Conservation (phyloP, 768 basidiomycete genomes). For the Peribolospora kevripleyi region DNA sequence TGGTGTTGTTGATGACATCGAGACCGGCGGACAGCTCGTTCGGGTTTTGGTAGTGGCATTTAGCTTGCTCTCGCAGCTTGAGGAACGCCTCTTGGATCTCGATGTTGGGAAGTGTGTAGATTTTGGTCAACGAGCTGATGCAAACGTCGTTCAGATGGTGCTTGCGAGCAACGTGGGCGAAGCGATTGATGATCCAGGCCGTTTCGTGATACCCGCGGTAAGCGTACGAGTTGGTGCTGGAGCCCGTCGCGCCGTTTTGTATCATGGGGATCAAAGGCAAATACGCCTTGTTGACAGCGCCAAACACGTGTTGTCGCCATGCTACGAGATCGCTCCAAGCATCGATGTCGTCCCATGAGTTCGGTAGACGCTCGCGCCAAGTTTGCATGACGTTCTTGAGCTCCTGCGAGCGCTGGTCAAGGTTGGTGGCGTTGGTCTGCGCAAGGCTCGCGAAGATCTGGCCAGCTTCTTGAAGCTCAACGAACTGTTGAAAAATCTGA, state of each 20-base stretch:
- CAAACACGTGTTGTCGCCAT: conserved; percentile 96
- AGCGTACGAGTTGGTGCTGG: conserved; percentile 41
- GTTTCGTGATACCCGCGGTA: conserved; percentile 97
- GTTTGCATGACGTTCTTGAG: conserved; percentile 88
- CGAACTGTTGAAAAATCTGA: conserved; percentile 96
- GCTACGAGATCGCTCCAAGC: conserved; percentile 99
- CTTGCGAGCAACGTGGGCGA: conserved; percentile 92
- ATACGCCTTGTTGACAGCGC: conserved; percentile 85
- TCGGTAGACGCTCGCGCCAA: conserved; percentile 90
- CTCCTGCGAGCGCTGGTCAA: conserved; percentile 85
- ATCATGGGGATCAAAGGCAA: conserved; percentile 50
- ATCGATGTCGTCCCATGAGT: conserved; percentile 86
- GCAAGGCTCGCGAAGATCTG: conserved; percentile 70
- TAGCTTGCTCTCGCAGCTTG: conserved; percentile 92
- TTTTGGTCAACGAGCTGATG: conserved; percentile 79
- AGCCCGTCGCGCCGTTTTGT: conserved; percentile 18
- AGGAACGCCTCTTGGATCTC: conserved; percentile 99
- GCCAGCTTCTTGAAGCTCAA: conserved; percentile 85
- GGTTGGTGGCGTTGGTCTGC: conserved; percentile 57
- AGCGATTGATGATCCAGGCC: conserved; percentile 99
- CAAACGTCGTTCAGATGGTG: conserved; percentile 92
- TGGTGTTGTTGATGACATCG: conserved; percentile 98
- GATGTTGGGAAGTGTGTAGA: conserved; percentile 96
- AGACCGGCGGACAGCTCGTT: conserved; percentile 79
- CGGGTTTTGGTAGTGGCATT: conserved; percentile 89